phyloP scores from a whole-genome alignment of 2,329 filamentous ascomycete species.

The Verruconis gallopava region DNA sequence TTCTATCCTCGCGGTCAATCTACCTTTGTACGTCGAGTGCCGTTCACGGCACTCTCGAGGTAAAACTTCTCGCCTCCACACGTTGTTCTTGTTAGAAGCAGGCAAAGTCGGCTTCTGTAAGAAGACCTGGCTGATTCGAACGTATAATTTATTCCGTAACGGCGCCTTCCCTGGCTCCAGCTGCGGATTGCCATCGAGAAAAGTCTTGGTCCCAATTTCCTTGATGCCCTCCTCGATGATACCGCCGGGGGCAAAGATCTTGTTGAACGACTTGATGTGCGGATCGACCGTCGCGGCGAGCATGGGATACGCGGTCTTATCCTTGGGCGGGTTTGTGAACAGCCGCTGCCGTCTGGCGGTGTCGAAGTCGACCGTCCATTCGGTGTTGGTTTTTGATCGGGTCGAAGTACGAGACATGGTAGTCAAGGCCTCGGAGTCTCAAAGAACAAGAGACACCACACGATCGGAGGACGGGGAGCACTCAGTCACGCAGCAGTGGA shows the following conservation, averaged over 20 bases:
- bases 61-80: slow-evolving; percentile 68
- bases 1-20: slow-evolving; percentile 69
- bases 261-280: slow-evolving; percentile 93
- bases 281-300: slow-evolving; percentile 78
- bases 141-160: slow-evolving; percentile 58
- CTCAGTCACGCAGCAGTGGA: no score
- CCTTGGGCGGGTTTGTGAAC: slow-evolving; percentile 76
- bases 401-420: no score
- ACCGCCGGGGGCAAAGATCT: slow-evolving; percentile 63
- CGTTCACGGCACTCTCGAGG: slow-evolving; percentile 91
- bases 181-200: slow-evolving; percentile 61
- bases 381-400: slow-evolving; percentile 12
- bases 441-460: no score
- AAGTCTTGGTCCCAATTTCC: slow-evolving; percentile 83
- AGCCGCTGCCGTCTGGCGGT: slow-evolving; percentile 76
- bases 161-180: slow-evolving; percentile 37
- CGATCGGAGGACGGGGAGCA: no score
- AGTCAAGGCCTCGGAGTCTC: no score
- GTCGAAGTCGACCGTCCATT: slow-evolving; percentile 76
- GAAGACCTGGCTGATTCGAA: slow-evolving; percentile 69
- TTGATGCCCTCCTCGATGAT: slow-evolving; percentile 61
- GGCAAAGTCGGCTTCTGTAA: slow-evolving; percentile 74
- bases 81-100: slow-evolving; percentile 64
- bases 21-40: slow-evolving; percentile 81
- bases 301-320: slow-evolving; percentile 76